phyloP scores from a whole-genome alignment of 208 protist species.

The Crithidia bombi region DNA sequence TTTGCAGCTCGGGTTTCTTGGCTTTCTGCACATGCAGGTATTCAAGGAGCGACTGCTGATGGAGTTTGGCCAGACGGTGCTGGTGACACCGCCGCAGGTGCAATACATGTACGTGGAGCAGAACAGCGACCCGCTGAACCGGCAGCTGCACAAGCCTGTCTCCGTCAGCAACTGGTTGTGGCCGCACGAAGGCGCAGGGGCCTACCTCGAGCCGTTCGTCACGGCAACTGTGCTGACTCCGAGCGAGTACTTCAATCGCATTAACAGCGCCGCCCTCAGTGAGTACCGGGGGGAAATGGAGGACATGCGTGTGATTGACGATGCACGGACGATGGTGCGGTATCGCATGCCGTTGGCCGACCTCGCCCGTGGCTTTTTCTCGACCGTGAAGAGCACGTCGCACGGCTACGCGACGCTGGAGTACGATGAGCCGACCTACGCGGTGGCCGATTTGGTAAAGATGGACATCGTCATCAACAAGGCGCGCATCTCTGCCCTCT shows the following conservation, averaged over 20 bases:
- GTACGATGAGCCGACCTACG: slow-evolving; percentile 94
- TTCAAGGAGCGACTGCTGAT: slow-evolving; percentile 95
- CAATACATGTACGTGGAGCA: slow-evolving; percentile 83
- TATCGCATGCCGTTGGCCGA: slow-evolving; percentile 95
- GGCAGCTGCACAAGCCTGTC: slow-evolving; percentile 40
- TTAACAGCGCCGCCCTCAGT: slow-evolving; percentile 80
- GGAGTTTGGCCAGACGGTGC: slow-evolving; percentile 92
- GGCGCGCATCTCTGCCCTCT: slow-evolving; percentile 91
- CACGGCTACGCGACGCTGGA: slow-evolving; percentile 95
- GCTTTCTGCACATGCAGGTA: slow-evolving; percentile 98
- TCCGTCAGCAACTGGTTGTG: slow-evolving; percentile 84
- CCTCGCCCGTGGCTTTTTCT: slow-evolving; percentile 96
- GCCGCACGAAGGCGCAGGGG: slow-evolving; percentile 80
- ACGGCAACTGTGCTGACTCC: slow-evolving; percentile 90
- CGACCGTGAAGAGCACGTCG: slow-evolving; percentile 90
- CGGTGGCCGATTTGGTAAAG: slow-evolving; percentile 90
- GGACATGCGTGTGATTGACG: slow-evolving; percentile 82
- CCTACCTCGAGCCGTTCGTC: slow-evolving; percentile 93
- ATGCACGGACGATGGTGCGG: slow-evolving; percentile 60
- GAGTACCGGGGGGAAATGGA: slow-evolving; percentile 72
- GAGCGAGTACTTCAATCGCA: slow-evolving; percentile 83
- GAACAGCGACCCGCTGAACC: slow-evolving; percentile 38
- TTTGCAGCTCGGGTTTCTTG: slow-evolving; percentile 97
- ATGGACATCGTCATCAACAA: slow-evolving; percentile 94
- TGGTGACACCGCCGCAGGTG: slow-evolving; percentile 95